Evolutionary conservation across 2,329 filamentous ascomycete genomes (phyloP), one percentile per base, ranked within the genome.

Genomic region (Thielaviopsis euricoi): DNA sequence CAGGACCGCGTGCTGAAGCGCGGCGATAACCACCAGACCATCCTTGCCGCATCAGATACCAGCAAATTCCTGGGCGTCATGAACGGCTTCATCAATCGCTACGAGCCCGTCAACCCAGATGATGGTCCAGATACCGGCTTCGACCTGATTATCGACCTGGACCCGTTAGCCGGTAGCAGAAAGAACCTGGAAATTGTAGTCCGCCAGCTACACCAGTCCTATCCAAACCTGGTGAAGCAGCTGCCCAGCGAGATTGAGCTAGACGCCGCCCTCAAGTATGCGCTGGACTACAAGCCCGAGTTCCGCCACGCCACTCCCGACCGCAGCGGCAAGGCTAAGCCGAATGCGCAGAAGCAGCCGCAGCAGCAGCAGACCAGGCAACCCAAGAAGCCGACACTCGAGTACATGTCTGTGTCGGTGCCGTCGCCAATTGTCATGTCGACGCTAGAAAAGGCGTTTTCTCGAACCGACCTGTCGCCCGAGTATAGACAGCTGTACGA

Each of bases 11-110:
- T 98, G 0, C 73, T 96, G 21, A 78, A 81, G 6, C 85, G 93
- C 22, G 93, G 93, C 15, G 89, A 98, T 69, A 97, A 97, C 66
- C 93, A 98, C 69, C 93, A 98, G 71, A 98, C 93, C 0, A 97
- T 98, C 60, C 89, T 93, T 66, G 90, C 91, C 12, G 85, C 81
- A 52, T 85, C 87, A 58, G 80, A 85, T 51, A 71, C 76, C 52
- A 72, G 77, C 19, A 91, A 95, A 68, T 87, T 93, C 58, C 75
- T 93, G 52, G 80, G 81, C 5, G 95, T 98, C 64, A 97, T 98
- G 93, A 87, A 96, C 64, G 88, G 89, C 2, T 98, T 98, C 71
- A 76, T 98, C 63, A 70, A 80, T 13, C 82, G 93, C 40, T 97
- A 95, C 67, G 86, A 98, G 71, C 80, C 85, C 21, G 76, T 89